These are phyloP conservation scores for Dendrostoma leiphaemia DNA, from an alignment of 2,329 filamentous ascomycete genomes.

Conservation along the genomic window DNA sequence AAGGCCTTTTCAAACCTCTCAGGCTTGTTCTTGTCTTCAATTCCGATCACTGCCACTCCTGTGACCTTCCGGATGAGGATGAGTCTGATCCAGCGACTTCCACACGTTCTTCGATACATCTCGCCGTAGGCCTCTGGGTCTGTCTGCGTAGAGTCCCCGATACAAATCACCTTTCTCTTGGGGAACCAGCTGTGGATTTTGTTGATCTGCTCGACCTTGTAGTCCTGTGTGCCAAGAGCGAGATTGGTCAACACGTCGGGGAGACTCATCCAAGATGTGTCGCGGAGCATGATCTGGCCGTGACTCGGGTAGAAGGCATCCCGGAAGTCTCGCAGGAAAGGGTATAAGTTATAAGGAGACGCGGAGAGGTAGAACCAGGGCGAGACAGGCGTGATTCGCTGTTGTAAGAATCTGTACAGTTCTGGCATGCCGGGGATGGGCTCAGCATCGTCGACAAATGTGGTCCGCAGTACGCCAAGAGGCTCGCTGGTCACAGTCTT, in stretches of 20 bases:
- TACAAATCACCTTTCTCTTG: slow-evolving; percentile 72
- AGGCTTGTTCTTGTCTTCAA: slow-evolving; percentile 71
- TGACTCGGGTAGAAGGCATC: slow-evolving; percentile 67
- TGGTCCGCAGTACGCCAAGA: slow-evolving; percentile 76
- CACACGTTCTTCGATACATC: slow-evolving; percentile 62
- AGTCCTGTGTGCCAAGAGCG: slow-evolving; percentile 77
- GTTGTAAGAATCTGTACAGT: slow-evolving; percentile 68
- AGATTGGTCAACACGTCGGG: slow-evolving; percentile 75
- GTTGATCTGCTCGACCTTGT: slow-evolving; percentile 78
- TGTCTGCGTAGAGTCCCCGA: slow-evolving; percentile 88
- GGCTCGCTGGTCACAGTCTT: slow-evolving; percentile 79
- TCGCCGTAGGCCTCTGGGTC: slow-evolving; percentile 90
- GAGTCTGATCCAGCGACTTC: slow-evolving; percentile 71
- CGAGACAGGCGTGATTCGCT: slow-evolving; percentile 52
- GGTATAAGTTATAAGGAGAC: slow-evolving; percentile 91
- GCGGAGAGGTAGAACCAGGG: slow-evolving; percentile 93
- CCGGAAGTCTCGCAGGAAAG: slow-evolving; percentile 77
- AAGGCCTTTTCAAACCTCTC: slow-evolving; percentile 84
- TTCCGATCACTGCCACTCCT: slow-evolving; percentile 66
- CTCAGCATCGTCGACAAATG: slow-evolving; percentile 73
- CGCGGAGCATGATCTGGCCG: slow-evolving; percentile 80
- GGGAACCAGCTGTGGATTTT: slow-evolving; percentile 81
- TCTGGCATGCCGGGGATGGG: slow-evolving; percentile 80
- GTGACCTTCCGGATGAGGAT: slow-evolving; percentile 85
- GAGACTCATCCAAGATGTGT: slow-evolving; percentile 83